Conservation (phyloP, 495 filamentous ascomycete species). For the Daldinia concentrica region DNA sequence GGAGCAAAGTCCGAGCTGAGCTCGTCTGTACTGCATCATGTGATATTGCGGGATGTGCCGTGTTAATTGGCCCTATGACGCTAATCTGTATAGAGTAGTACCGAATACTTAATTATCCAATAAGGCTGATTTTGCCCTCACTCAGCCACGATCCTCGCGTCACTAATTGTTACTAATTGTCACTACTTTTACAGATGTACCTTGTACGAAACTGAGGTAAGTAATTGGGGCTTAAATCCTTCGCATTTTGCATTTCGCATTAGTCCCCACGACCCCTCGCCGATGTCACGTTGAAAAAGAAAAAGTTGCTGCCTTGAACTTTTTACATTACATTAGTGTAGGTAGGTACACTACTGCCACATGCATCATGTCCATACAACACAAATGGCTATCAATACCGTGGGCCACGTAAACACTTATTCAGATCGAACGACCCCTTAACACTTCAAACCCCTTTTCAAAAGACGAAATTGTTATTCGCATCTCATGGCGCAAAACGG, state of each 20-base stretch:
- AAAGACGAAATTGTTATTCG: background rate
- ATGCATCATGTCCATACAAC: background rate
- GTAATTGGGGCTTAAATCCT: background rate
- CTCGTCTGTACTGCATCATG: background rate
- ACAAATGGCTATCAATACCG: background rate
- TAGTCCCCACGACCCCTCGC: background rate
- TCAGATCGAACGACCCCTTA: background rate
- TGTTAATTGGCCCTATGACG: background rate
- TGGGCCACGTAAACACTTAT: background rate
- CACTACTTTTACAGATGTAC: no score
- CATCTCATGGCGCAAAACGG: background rate
- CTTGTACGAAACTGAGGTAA: background rate
- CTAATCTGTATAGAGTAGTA: background rate
- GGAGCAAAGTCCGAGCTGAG: background rate
- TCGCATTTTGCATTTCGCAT: background rate
- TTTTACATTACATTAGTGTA: no score
- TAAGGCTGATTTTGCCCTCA: slow-evolving; percentile 16
- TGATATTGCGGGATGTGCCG: no score
- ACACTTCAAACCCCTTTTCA: background rate
- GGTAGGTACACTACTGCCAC: background rate
- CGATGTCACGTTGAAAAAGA: background rate
- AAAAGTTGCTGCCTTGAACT: background rate
- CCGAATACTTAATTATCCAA: background rate
- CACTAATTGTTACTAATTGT: background rate
- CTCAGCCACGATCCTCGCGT: slow-evolving; percentile 2